phyloP scores from a whole-genome alignment of 202 grass and related monocot genomes.

The Digitaria exilis region DNA sequence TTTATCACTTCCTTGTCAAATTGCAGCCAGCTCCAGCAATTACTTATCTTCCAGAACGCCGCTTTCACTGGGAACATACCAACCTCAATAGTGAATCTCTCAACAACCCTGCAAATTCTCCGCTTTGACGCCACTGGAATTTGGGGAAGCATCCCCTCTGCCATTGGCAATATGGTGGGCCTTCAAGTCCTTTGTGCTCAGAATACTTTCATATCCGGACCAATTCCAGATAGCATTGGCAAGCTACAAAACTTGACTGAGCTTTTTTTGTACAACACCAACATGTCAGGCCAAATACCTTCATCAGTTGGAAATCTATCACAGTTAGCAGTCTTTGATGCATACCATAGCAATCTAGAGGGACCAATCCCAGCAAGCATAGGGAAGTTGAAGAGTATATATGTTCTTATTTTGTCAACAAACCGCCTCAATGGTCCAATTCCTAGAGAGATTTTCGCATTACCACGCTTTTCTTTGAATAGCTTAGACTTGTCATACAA shows the following conservation, averaged over 20 bases:
- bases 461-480: neutral
- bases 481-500: conserved; percentile 26
- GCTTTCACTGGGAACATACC: neutral
- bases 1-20: conserved; percentile 30
- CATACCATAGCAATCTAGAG: neutral
- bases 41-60: neutral
- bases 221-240: conserved; percentile 28
- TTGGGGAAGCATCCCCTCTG: conserved; percentile 9
- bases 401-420: neutral
- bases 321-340: neutral
- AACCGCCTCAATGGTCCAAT: conserved; percentile 11
- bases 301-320: conserved; percentile 36
- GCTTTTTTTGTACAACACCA: neutral
- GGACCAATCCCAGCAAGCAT: conserved; percentile 34
- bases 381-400: neutral
- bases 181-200: neutral
- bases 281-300: conserved; percentile 21
- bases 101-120: neutral
- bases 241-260: neutral
- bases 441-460: neutral
- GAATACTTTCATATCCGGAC: neutral
- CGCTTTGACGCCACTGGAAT: neutral
- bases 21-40: neutral
- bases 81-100: neutral
- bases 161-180: conserved; percentile 30